Percentiles rank a stretch among this genome's conserved stretches.
Evolutionary conservation across 2,329 filamentous ascomycete genomes (phyloP).

Genomic region (Chalara sp.): DNA sequence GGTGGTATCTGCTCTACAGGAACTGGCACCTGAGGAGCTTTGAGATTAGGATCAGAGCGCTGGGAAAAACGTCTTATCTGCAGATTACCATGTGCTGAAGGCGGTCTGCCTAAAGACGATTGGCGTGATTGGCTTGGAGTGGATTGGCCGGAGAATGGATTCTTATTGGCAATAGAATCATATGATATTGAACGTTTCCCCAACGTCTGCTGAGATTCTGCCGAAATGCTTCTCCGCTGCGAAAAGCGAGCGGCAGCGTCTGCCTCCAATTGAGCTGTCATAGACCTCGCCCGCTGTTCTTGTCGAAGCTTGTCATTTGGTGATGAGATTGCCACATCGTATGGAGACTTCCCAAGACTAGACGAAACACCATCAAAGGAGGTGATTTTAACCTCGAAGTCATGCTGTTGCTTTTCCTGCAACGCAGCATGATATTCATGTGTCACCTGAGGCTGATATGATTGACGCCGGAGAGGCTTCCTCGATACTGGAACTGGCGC

Average conservation of each 20-base stretch:
- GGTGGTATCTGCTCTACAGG: not conserved
- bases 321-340: conserved; percentile 14
- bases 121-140: too few relatives aligned
- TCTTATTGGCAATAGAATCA: too few relatives aligned
- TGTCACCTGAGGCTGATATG: not conserved
- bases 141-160: too few relatives aligned
- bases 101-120: not conserved
- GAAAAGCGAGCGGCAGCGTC: conserved; percentile 13
- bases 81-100: not conserved
- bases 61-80: not conserved
- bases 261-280: conserved; percentile 18
- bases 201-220: not conserved
- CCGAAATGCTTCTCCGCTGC: conserved; percentile 2
- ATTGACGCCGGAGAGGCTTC: not conserved
- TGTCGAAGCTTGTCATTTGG: not conserved
- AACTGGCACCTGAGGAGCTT: not conserved
- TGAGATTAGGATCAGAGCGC: not conserved
- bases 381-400: conserved; percentile 21
- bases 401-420: conserved; percentile 4
- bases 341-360: conserved; percentile 18
- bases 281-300: conserved; percentile 13
- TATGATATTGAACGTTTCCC: too few relatives aligned
- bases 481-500: not conserved
- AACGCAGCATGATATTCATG: not conserved
- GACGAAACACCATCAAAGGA: conserved; percentile 14